Evolutionary conservation across 2,329 filamentous ascomycete genomes (phyloP), one percentile per base, ranked within the genome.

Genomic region (Taxawa tesnikishii): DNA sequence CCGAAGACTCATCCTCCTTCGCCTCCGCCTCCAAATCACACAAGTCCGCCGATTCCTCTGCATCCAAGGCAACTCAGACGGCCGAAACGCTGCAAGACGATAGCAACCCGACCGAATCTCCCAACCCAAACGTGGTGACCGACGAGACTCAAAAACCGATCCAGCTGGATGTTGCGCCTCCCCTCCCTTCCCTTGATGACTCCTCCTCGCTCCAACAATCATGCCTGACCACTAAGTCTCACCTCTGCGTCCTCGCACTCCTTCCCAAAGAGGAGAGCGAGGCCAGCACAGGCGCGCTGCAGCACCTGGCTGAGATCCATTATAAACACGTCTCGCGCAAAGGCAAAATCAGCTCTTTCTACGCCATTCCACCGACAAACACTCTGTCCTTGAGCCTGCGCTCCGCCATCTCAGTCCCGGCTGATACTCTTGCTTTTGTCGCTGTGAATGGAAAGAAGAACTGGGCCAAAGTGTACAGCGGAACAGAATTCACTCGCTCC

Each of bases 391-490:
- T 60, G 2, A 53, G 56, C 4, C 54, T 88, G 4, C 63, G 75
- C 34, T 59, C 66, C 25, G 62, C 67, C n/a, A 70, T 94, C 12
- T 69, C 64, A 1, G 64, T 94, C 3, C 54, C 58, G 2, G 49
- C 49, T 3, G 61, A 63, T 2, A 61, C 73, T 5, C 62, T 84
- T 11, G 76, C 87, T 49, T 59, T 96, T 27, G 65, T 96, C 33
- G 85, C 85, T 11, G 55, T 93, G 37, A 94, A 94, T 55, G 80
- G 73, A 18, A 84, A 87, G 48, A 75, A 85, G 33, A 70, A 72
- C 26, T 98, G 90, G 90, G 92, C 78, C 73, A 79, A 80, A 47
- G 72, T 70, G 36, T 90, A 83, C 53, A 60, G 72, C 29, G 73
- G 69, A 5, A 54, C 58, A 6, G 53, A 58, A 11, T 75, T 75